Conservation (phyloP, 1,284 basidiomycete species). For the Tilletiopsis washingtonensis region DNA sequence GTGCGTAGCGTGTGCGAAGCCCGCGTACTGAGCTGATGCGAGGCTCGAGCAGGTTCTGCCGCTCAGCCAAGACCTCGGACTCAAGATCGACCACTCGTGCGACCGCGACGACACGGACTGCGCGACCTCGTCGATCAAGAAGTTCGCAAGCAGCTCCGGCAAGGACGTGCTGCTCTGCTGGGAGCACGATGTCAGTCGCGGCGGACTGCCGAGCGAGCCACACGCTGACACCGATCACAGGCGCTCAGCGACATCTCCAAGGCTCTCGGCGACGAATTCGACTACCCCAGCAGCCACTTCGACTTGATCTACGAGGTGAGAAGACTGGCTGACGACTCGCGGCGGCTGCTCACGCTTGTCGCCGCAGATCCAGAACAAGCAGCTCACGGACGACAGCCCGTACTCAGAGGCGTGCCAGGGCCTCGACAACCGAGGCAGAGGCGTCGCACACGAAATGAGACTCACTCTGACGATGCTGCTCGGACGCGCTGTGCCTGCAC, state of each 20-base stretch:
- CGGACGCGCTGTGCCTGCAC: no score
- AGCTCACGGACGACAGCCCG: conserved; percentile 11
- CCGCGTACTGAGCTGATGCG: no score
- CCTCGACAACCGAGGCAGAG: conserved; percentile 12
- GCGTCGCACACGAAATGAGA: neutral
- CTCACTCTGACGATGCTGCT: no score
- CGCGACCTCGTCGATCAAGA: conserved; percentile 23
- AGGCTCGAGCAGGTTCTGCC: conserved; percentile 7
- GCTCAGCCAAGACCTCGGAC: conserved; percentile 36
- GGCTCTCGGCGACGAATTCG: conserved; percentile 24
- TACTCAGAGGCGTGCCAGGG: conserved; percentile 22
- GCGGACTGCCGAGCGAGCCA: no score
- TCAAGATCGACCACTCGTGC: conserved; percentile 42
- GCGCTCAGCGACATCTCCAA: conserved; percentile 30
- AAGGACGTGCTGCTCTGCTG: conserved; percentile 24
- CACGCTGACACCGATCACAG: no score
- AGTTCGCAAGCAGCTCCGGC: conserved; percentile 18
- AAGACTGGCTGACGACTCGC: no score
- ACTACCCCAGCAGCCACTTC: conserved; percentile 13
- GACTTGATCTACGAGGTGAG: conserved; percentile 19
- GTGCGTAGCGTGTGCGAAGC: conserved; percentile 12
- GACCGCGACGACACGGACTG: conserved; percentile 41
- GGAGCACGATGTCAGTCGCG: no score
- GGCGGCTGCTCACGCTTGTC: no score
- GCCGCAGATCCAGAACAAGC: conserved; percentile 10